These are phyloP conservation scores for Alternaria postmessia DNA, from an alignment of 2,329 filamentous ascomycete species.

Conservation along the genomic window DNA sequence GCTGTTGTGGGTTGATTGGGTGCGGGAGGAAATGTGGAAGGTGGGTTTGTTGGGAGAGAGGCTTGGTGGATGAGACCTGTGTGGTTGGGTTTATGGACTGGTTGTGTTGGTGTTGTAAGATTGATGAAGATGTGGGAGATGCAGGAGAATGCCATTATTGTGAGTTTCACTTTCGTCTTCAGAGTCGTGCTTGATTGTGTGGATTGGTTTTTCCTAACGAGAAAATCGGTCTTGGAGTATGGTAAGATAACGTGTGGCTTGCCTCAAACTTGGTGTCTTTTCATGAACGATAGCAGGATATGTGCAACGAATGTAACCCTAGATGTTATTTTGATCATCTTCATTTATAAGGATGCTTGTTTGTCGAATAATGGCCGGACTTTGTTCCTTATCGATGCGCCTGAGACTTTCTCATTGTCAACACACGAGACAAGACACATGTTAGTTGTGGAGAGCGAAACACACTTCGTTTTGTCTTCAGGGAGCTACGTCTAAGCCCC, in stretches of 20 bases:
- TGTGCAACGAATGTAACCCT: background rate
- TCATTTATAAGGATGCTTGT: background rate
- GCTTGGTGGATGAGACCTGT: background rate
- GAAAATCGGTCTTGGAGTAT: background rate
- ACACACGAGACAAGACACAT: background rate
- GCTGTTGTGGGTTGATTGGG: background rate
- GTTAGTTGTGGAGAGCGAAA: background rate
- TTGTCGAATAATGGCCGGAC: background rate
- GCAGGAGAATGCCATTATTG: background rate
- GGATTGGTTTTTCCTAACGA: background rate
- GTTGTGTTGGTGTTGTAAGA: background rate
- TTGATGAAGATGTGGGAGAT: background rate
- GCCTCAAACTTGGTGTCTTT: background rate
- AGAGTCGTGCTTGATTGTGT: rapidly evolving
- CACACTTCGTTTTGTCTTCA: background rate
- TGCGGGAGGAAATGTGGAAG: background rate
- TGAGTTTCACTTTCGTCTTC: background rate
- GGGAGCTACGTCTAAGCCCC: background rate
- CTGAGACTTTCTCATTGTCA: background rate
- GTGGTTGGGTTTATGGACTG: background rate
- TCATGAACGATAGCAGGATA: background rate
- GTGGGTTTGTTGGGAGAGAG: background rate
- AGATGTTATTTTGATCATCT: background rate
- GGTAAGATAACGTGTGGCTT: background rate
- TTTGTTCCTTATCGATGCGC: background rate